Conservation (phyloP, 345 rosid genomes). For the Aegle marmelos region DNA sequence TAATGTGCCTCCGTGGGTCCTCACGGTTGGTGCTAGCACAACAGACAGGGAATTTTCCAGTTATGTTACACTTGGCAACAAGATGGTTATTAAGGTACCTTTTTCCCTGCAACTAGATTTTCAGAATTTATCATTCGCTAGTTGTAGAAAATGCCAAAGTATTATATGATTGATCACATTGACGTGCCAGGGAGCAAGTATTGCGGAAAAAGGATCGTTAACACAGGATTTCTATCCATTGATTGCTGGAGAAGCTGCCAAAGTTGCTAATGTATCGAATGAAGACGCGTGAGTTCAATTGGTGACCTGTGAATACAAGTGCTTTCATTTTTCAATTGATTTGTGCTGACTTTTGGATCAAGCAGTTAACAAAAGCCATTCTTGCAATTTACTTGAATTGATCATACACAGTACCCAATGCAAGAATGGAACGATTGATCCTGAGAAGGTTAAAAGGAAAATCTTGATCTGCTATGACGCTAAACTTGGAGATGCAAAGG, state of each 20-base stretch:
- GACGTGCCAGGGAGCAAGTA: conserved; percentile 55
- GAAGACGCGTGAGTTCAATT: conserved; percentile 44
- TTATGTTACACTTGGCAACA: conserved; percentile 14
- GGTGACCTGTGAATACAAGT: background rate
- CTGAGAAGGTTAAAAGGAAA: background rate
- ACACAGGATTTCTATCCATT: conserved; percentile 40
- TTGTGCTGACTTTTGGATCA: too few relatives aligned
- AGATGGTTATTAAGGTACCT: conserved; percentile 19
- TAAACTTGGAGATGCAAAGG: conserved; percentile 29
- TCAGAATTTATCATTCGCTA: too few relatives aligned
- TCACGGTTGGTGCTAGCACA: conserved; percentile 49
- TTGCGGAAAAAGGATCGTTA: conserved; percentile 38
- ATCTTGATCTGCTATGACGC: conserved; percentile 39
- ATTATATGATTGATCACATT: background rate
- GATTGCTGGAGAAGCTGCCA: conserved; percentile 47
- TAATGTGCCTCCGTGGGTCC: conserved; percentile 43
- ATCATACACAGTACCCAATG: too few relatives aligned
- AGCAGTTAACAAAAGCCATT: too few relatives aligned
- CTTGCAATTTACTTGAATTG: too few relatives aligned
- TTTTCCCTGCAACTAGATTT: background rate
- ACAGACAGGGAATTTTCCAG: conserved; percentile 25
- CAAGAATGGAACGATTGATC: too few relatives aligned
- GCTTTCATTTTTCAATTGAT: too few relatives aligned
- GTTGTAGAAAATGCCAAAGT: too few relatives aligned
- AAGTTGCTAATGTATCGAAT: conserved; percentile 22